Evolutionary conservation across 129 eudicot species (phyloP).

Genomic region (Lonicera japonica): DNA sequence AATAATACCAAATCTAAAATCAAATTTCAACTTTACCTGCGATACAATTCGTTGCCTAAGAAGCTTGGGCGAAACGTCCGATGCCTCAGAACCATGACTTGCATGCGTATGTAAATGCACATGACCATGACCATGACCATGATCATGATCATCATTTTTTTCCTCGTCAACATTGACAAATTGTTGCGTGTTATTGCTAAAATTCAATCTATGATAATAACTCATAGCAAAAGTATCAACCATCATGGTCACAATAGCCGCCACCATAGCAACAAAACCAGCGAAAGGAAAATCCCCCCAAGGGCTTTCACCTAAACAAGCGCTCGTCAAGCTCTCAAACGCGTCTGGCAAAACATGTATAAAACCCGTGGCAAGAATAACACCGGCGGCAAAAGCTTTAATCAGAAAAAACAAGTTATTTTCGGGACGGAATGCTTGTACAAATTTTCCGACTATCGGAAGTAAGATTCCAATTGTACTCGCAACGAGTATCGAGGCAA

Average conservation of each 20-base stretch:
- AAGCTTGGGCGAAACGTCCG: slow-evolving; percentile 1
- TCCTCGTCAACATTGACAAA: background rate
- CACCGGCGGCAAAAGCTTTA: slow-evolving; percentile 48
- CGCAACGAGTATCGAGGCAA: slow-evolving; percentile 31
- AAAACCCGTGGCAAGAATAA: slow-evolving; percentile 53
- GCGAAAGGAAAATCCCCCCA: slow-evolving; percentile 44
- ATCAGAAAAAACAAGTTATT: slow-evolving; percentile 22
- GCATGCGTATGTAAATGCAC: slow-evolving; percentile 25
- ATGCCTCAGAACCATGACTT: slow-evolving; percentile 5
- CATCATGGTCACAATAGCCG: slow-evolving; percentile 37
- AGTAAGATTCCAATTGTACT: slow-evolving; percentile 42
- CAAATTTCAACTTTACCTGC: slow-evolving; percentile 6
- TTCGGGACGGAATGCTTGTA: slow-evolving; percentile 25
- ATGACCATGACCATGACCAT: slow-evolving; percentile 7
- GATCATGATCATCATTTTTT: slow-evolving; percentile 5
- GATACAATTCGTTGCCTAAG: slow-evolving; percentile 25
- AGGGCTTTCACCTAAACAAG: slow-evolving; percentile 28
- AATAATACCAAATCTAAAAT: too few species aligned
- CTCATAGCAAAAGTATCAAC: slow-evolving; percentile 25
- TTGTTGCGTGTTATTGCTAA: background rate
- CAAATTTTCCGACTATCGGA: slow-evolving; percentile 27
- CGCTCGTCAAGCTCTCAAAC: slow-evolving; percentile 28
- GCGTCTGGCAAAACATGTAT: slow-evolving; percentile 61
- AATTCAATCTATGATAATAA: slow-evolving; percentile 12
- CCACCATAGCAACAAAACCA: slow-evolving; percentile 39